Conservation (phyloP, 176 grass and related monocot genomes). For the Oropetium thomaeum region DNA sequence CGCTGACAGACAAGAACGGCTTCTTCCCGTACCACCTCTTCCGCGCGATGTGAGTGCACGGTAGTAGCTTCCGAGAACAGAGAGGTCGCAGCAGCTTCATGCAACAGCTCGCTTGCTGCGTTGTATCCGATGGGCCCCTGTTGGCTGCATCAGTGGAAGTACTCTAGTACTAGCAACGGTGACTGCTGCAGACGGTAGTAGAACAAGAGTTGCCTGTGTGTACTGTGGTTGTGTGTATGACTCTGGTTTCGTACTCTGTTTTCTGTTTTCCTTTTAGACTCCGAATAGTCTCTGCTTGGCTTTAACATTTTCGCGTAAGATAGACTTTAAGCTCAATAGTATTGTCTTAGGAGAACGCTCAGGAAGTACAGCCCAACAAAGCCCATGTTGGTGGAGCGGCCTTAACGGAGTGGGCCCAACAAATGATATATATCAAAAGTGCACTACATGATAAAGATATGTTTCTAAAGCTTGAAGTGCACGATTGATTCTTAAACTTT, state of each 20-base stretch:
- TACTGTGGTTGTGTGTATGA: constrained; percentile 9
- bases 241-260: not conserved
- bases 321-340: too few species aligned
- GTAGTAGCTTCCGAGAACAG: too few species aligned
- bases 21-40: constrained; percentile 59
- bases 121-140: constrained; percentile 18
- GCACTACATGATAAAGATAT: too few species aligned
- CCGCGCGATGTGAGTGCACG: constrained; percentile 1
- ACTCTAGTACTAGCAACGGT: not conserved
- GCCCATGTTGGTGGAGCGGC: not conserved
- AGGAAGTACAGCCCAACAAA: not conserved
- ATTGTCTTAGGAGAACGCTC: not conserved
- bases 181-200: not conserved
- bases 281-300: not conserved
- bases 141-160: not conserved
- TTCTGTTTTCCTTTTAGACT: not conserved
- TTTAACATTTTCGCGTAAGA: not conserved
- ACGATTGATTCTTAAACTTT: too few species aligned
- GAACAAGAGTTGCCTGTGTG: not conserved
- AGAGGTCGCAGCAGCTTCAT: not conserved
- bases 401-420: too few species aligned
- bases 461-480: too few species aligned
- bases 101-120: not conserved
- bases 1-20: constrained; percentile 51
- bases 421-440: too few species aligned